phyloP scores from a whole-genome alignment of 345 rosid species.

The Ceriops zippeliana region DNA sequence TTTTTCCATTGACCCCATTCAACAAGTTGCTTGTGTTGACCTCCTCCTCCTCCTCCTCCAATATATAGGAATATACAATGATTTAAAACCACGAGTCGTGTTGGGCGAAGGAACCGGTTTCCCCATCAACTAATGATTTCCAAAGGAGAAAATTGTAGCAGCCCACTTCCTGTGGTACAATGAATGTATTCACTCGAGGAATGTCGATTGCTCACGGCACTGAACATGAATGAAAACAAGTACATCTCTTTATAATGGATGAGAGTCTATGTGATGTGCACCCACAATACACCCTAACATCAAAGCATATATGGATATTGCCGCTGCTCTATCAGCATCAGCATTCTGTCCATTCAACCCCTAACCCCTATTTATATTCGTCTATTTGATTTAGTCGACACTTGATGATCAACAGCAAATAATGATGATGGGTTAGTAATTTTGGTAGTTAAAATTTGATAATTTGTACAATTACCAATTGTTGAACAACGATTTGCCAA shows the following conservation, averaged over 20 bases:
- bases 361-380: background rate
- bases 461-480: too few species aligned
- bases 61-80: background rate
- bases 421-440: too few species aligned
- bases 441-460: too few species aligned
- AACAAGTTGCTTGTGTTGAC: background rate
- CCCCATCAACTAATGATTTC: background rate
- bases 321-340: background rate
- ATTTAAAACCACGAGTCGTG: background rate
- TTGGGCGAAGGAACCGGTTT: background rate
- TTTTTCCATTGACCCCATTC: background rate
- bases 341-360: background rate
- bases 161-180: background rate
- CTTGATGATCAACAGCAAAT: background rate
- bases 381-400: background rate
- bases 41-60: background rate
- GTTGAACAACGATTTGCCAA: too few species aligned
- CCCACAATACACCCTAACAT: background rate
- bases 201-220: slow-evolving; percentile 8
- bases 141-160: background rate
- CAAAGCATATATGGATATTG: background rate
- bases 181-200: background rate
- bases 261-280: background rate
- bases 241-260: too few species aligned
- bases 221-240: background rate